phyloP scores from a whole-genome alignment of 2,329 filamentous ascomycete genomes.

The Ceratocystis papillata region DNA sequence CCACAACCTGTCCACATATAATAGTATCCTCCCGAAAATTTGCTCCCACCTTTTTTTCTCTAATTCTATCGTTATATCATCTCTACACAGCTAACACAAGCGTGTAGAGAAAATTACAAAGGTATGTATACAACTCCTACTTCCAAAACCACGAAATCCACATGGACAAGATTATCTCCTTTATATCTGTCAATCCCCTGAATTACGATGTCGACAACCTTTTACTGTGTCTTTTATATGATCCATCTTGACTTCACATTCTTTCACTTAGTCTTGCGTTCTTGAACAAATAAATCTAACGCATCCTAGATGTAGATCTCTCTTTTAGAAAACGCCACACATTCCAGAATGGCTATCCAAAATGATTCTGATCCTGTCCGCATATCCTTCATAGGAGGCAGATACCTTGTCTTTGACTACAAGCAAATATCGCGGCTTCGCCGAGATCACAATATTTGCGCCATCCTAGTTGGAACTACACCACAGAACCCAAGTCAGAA shows the following conservation, averaged over 20 bases:
- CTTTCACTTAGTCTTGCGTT: not conserved
- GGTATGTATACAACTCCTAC: not conserved
- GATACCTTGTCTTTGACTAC: slow-evolving; percentile 83
- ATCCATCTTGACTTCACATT: slow-evolving; percentile 13
- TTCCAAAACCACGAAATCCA: not conserved
- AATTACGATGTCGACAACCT: slow-evolving; percentile 36
- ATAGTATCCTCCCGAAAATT: not conserved
- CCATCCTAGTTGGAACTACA: slow-evolving; percentile 74
- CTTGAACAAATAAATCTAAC: slow-evolving; percentile 12
- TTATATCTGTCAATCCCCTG: slow-evolving; percentile 51
- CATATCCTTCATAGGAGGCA: slow-evolving; percentile 68
- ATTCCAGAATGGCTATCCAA: not conserved
- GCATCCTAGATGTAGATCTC: slow-evolving; percentile 20
- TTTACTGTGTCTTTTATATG: slow-evolving; percentile 25
- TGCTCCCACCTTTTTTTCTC: slow-evolving; percentile 24
- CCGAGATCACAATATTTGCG: slow-evolving; percentile 70
- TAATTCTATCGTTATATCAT: slow-evolving; percentile 9
- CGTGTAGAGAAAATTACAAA: slow-evolving; percentile 23
- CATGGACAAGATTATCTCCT: slow-evolving; percentile 24
- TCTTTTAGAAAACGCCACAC: not conserved
- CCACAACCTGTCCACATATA: slow-evolving; percentile 7
- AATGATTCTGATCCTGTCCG: slow-evolving; percentile 46
- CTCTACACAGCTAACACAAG: slow-evolving; percentile 20
- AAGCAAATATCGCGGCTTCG: slow-evolving; percentile 68
- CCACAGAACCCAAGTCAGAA: slow-evolving; percentile 93